These are phyloP conservation scores for Chaetomium globosum DNA, from an alignment of 2,329 filamentous ascomycete genomes.

Conservation along the genomic window DNA sequence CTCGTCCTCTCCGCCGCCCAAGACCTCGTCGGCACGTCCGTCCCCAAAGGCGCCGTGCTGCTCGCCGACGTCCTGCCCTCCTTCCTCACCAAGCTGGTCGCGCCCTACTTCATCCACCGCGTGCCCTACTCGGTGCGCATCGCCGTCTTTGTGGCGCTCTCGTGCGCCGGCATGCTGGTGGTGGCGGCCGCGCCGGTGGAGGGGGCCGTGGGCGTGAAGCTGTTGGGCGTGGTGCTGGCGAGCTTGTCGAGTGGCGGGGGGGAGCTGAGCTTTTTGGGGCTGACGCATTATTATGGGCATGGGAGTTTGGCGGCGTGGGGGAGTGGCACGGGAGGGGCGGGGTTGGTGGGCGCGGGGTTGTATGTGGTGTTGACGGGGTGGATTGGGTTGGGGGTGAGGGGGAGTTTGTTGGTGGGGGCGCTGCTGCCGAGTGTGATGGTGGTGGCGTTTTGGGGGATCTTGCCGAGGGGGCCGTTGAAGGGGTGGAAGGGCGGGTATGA, in stretches of 20 bases:
- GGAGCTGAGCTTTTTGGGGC: conserved; percentile 84
- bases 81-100: conserved; percentile 83
- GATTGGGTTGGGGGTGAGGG: conserved; percentile 71
- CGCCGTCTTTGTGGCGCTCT: conserved; percentile 71
- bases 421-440: conserved; percentile 82
- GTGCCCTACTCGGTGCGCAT: conserved; percentile 80
- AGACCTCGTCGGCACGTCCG: conserved; percentile 82
- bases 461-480: conserved; percentile 69
- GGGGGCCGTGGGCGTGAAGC: conserved; percentile 70
- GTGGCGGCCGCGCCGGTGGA: conserved; percentile 75
- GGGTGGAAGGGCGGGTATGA: conserved; percentile 44
- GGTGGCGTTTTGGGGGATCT: conserved; percentile 77
- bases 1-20: conserved; percentile 91
- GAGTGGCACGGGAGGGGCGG: conserved; percentile 87
- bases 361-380: conserved; percentile 86
- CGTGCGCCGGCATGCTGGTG: conserved; percentile 83
- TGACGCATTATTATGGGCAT: conserved; percentile 91
- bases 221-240: conserved; percentile 80
- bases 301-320: conserved; percentile 90
- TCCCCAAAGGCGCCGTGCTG: conserved; percentile 90
- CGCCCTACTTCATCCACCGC: conserved; percentile 90
- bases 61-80: conserved; percentile 91
- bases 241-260: conserved; percentile 78
- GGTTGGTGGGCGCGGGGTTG: conserved; percentile 80
- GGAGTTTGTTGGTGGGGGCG: conserved; percentile 75